Conservation (phyloP, 2,329 filamentous ascomycete genomes). For the Pestalotiopsis fici region DNA sequence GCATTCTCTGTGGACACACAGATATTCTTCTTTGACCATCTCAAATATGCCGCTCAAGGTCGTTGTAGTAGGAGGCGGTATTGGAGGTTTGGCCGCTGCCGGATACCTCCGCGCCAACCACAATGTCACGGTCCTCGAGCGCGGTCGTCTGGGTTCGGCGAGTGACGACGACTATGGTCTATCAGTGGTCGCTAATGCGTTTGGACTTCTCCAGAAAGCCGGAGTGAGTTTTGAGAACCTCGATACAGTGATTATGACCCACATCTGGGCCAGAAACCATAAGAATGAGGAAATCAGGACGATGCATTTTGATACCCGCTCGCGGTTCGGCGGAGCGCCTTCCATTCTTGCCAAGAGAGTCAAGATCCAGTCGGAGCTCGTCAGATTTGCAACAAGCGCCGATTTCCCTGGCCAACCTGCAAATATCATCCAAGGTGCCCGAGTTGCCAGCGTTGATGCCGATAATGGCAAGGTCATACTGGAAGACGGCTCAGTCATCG, state of each 20-base stretch:
- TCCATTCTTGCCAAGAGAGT: constrained; percentile 20
- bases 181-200: constrained; percentile 20
- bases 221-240: constrained; percentile 19
- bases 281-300: constrained; percentile 18
- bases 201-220: constrained; percentile 19
- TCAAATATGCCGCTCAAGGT: constrained; percentile 19
- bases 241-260: constrained; percentile 20
- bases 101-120: constrained; percentile 23
- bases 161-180: constrained; percentile 20
- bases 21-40: background rate
- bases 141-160: constrained; percentile 16
- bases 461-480: background rate
- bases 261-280: constrained; percentile 17
- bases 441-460: background rate
- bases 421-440: background rate
- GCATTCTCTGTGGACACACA: background rate
- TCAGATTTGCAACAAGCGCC: constrained; percentile 17
- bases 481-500: background rate
- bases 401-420: constrained; percentile 5
- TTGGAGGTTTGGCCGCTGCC: constrained; percentile 23
- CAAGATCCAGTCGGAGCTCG: constrained; percentile 18
- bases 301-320: constrained; percentile 19
- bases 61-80: constrained; percentile 22
- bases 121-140: constrained; percentile 23
- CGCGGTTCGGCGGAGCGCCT: constrained; percentile 16